Percentiles rank a stretch among this genome's conserved stretches.
phyloP scores from a whole-genome alignment of 495 filamentous ascomycete species.

The Tuber borchii region DNA sequence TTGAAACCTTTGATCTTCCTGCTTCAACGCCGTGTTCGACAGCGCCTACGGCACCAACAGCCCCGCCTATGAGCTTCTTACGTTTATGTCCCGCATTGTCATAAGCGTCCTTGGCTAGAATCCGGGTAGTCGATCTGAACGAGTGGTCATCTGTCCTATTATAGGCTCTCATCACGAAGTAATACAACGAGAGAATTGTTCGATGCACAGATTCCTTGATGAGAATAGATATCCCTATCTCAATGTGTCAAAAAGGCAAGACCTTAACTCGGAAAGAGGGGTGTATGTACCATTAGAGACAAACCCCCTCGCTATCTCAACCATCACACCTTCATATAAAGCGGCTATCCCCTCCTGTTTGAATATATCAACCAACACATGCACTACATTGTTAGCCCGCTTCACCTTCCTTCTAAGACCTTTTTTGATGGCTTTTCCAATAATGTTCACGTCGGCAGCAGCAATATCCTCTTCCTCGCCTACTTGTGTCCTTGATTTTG shows the following conservation, averaged over 20 bases:
- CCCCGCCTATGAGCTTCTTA: slow-evolving; percentile 32
- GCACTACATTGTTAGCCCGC: slow-evolving; percentile 29
- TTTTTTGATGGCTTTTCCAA: slow-evolving; percentile 13
- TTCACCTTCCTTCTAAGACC: slow-evolving; percentile 26
- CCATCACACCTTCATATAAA: slow-evolving; percentile 70
- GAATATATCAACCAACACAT: slow-evolving; percentile 23
- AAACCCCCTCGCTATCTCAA: slow-evolving; percentile 77
- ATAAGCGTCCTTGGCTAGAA: slow-evolving; percentile 33
- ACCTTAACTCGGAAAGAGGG: slow-evolving; percentile 3
- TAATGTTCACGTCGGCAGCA: background rate
- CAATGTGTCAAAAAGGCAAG: slow-evolving; percentile 14
- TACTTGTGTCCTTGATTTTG: slow-evolving; percentile 68
- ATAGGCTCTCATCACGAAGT: slow-evolving; percentile 42
- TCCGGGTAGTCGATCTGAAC: slow-evolving; percentile 28
- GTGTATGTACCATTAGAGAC: slow-evolving; percentile 58
- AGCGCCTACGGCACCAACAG: slow-evolving; percentile 23
- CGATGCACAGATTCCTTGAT: slow-evolving; percentile 75
- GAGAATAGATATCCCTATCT: slow-evolving; percentile 67
- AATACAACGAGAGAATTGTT: slow-evolving; percentile 65
- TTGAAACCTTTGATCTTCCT: slow-evolving; percentile 23
- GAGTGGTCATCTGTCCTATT: slow-evolving; percentile 35
- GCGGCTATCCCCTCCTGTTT: slow-evolving; percentile 57
- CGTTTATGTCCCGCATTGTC: slow-evolving; percentile 25
- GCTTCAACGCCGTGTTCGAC: slow-evolving; percentile 23
- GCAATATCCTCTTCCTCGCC: slow-evolving; percentile 18